phyloP scores from a whole-genome alignment of 2,329 filamentous ascomycete species.

The Cladosporium sp. region DNA sequence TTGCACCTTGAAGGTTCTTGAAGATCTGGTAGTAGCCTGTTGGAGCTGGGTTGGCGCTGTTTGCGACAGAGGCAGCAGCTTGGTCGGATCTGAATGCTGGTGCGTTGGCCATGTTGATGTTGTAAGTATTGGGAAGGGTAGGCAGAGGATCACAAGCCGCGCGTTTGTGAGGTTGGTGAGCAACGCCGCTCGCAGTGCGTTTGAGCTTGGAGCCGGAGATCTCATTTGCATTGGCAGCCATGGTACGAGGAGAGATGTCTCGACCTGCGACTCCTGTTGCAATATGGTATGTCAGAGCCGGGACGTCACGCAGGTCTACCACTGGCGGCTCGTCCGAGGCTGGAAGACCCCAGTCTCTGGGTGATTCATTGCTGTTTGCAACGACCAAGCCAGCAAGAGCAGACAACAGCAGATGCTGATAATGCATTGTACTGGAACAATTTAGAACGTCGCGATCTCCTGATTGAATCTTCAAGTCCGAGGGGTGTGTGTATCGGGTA shows the following conservation, averaged over 20 bases:
- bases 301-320: slow-evolving; percentile 15
- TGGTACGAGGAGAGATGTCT: not conserved
- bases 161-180: not conserved
- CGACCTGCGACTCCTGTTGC: not conserved
- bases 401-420: not conserved
- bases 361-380: not conserved
- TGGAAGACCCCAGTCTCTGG: not conserved
- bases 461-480: not conserved
- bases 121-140: slow-evolving; percentile 2
- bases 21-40: slow-evolving; percentile 23
- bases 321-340: slow-evolving; percentile 20
- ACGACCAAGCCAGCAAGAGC: slow-evolving; percentile 14
- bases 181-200: not conserved
- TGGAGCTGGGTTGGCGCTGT: slow-evolving; percentile 14
- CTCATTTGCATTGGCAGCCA: not conserved
- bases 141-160: not conserved
- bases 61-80: slow-evolving; percentile 12
- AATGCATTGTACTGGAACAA: not conserved
- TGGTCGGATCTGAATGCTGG: slow-evolving; percentile 19
- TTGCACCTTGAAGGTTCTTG: slow-evolving; percentile 22
- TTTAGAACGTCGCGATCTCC: fast-evolving
- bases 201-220: not conserved
- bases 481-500: not conserved
- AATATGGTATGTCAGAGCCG: slow-evolving; percentile 15
- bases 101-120: slow-evolving; percentile 12